These are phyloP conservation scores for Penicillium soppii DNA, from an alignment of 495 filamentous ascomycete species.

Conservation along the genomic window DNA sequence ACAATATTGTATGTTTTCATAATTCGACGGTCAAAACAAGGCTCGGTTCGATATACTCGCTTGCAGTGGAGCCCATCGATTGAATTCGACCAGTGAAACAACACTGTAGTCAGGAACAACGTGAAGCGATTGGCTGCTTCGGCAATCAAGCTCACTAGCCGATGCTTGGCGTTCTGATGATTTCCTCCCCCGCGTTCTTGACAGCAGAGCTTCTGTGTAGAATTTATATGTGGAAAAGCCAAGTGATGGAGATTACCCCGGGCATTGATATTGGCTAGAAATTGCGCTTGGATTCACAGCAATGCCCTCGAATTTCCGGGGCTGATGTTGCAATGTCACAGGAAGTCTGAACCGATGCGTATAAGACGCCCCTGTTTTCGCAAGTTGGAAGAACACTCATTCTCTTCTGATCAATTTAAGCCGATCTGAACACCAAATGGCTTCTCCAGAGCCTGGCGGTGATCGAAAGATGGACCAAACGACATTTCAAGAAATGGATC, in stretches of 20 bases:
- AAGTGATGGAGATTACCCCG: background rate
- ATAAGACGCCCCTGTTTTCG: background rate
- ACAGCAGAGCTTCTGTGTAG: background rate
- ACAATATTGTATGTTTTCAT: background rate
- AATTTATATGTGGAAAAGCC: background rate
- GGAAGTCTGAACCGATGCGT: background rate
- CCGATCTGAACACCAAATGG: background rate
- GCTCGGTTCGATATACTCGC: background rate
- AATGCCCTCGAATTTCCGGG: background rate
- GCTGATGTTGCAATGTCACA: background rate
- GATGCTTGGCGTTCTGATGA: slow-evolving; percentile 1
- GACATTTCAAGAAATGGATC: background rate
- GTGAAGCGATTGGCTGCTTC: slow-evolving; percentile 3
- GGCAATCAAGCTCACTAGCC: slow-evolving; percentile 5
- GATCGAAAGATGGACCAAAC: background rate
- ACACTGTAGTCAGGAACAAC: background rate
- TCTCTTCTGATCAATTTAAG: background rate
- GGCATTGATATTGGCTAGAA: background rate
- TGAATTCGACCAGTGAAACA: slow-evolving; percentile 4
- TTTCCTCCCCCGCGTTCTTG: slow-evolving; percentile 8
- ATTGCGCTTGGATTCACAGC: background rate
- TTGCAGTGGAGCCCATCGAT: background rate
- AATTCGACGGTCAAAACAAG: background rate
- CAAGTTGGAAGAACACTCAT: background rate
- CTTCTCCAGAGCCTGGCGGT: background rate